Conservation (phyloP, 371 early-diverging fungal genomes). For the Rhizopus arrhizus region DNA sequence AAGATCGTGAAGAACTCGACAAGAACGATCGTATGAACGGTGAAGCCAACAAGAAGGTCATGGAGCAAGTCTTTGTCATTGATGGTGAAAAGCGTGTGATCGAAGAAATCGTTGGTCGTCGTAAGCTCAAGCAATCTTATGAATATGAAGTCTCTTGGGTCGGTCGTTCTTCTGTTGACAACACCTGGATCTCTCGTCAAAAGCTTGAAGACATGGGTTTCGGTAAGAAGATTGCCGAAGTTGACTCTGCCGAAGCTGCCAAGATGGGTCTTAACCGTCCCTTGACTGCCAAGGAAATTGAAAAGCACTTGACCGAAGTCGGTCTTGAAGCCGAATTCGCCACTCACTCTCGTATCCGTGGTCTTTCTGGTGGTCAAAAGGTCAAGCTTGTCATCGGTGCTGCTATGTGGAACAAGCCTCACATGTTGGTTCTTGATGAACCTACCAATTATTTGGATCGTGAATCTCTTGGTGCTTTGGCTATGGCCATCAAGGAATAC, state of each 20-base stretch:
- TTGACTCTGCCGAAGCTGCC: slow-evolving; percentile 70
- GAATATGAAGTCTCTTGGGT: slow-evolving; percentile 71
- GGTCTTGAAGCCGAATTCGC: slow-evolving; percentile 74
- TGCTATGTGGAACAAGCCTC: slow-evolving; percentile 84
- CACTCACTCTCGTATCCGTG: slow-evolving; percentile 81
- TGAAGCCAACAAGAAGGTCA: slow-evolving; percentile 65
- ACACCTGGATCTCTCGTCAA: slow-evolving; percentile 74
- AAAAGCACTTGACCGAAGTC: slow-evolving; percentile 70
- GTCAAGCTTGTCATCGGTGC: slow-evolving; percentile 86
- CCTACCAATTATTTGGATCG: slow-evolving; percentile 86
- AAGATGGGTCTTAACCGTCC: slow-evolving; percentile 65
- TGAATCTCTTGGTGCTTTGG: slow-evolving; percentile 74
- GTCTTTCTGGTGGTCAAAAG: slow-evolving; percentile 92
- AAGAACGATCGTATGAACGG: slow-evolving; percentile 66
- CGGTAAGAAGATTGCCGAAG: slow-evolving; percentile 65
- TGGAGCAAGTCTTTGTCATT: slow-evolving; percentile 63
- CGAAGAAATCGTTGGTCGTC: slow-evolving; percentile 64
- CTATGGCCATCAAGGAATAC: slow-evolving; percentile 66
- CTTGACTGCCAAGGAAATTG: slow-evolving; percentile 65
- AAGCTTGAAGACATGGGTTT: slow-evolving; percentile 71
- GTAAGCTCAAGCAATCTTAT: slow-evolving; percentile 70
- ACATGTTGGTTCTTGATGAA: slow-evolving; percentile 88
- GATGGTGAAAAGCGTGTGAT: slow-evolving; percentile 67
- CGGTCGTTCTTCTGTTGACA: slow-evolving; percentile 61
- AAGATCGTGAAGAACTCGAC: slow-evolving; percentile 67